Conservation (phyloP, 176 grass and related monocot genomes). For the Tillandsia fasciculata region DNA sequence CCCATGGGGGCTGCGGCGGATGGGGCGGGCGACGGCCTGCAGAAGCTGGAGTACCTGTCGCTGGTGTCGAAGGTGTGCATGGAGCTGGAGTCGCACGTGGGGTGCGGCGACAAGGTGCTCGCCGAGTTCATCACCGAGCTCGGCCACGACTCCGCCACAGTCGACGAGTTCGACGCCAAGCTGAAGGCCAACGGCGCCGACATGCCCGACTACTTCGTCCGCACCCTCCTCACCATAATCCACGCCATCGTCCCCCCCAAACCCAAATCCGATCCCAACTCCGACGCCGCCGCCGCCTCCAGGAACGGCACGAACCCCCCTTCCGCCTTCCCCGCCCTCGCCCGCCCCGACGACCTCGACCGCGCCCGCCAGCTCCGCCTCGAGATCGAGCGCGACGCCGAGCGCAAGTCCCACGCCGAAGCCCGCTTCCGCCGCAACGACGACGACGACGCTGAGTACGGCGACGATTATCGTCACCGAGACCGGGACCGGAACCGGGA, state of each 20-base stretch:
- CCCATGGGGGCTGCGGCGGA: conserved; percentile 16
- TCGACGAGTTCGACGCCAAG: conserved; percentile 45
- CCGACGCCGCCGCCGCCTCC: background rate
- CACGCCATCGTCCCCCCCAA: conserved; percentile 71
- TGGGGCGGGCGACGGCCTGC: conserved; percentile 34
- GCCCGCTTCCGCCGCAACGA: background rate
- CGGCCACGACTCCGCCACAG: conserved; percentile 39
- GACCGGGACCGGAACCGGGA: conserved; percentile 11
- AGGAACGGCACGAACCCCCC: conserved; percentile 7
- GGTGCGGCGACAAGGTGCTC: conserved; percentile 65
- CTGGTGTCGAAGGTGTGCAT: conserved; percentile 65
- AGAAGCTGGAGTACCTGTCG: conserved; percentile 64
- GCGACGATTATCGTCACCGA: background rate
- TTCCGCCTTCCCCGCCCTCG: conserved; percentile 45
- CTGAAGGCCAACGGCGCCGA: conserved; percentile 60
- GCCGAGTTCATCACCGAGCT: conserved; percentile 80
- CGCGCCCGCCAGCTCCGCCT: conserved; percentile 48
- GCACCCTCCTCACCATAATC: conserved; percentile 71
- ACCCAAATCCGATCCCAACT: conserved; percentile 24
- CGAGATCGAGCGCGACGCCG: conserved; percentile 67
- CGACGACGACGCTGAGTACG: background rate
- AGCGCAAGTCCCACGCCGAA: conserved; percentile 4
- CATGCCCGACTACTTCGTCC: conserved; percentile 73
- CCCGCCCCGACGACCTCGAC: conserved; percentile 54
- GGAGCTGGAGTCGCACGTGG: conserved; percentile 67